Evolutionary conservation across 805 yeast species (phyloP), one percentile per base, ranked within the genome.

Genomic region (Ogataea angusta): DNA sequence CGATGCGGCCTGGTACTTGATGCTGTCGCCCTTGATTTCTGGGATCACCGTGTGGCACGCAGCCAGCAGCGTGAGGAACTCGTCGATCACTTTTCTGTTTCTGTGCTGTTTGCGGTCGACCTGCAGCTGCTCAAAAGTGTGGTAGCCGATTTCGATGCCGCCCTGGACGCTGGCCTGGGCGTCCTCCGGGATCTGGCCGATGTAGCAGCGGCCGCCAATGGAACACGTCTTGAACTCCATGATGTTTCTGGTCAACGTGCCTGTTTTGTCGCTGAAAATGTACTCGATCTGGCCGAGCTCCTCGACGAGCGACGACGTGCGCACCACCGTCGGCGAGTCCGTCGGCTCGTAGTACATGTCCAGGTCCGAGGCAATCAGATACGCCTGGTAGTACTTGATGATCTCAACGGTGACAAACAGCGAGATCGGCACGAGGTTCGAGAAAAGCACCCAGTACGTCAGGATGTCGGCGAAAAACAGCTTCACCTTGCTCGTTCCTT

Each of bases 1-100:
- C 0, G 98, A 90, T 0, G 99, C 96, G 1, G 99, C 99, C 65
- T 93, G 99, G 61, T 95, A 93, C 60, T 87, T 90, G 48, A 93
- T 81, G 2, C 72, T 52, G 0, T 85, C 86, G 1, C 72, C 80
- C 45, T 72, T 73, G 14, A 75, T 68, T 61, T 93, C 99, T 0
- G 99, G 99, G 47, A 93, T 93, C 29, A 93, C 99, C 0, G 99
- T 95, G 57, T 93, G 99, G 61, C 99, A 93, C 0, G 95, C 80
- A 28, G 98, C 87, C 44, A 93, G 69, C 35, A 90, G 68, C 1
- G 90, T 82, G 48, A 93, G 73, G 51, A 95, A 90, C 54, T 84
- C 87, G 54, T 84, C 80, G 41, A 90, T 78, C n/a, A 73, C 75
- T 30, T 74, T 67, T 17, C 70, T 65, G 23, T 69, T 68, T 19